Evolutionary conservation across 1,284 basidiomycete species (phyloP).

Genomic region (Ustilago crameri): DNA sequence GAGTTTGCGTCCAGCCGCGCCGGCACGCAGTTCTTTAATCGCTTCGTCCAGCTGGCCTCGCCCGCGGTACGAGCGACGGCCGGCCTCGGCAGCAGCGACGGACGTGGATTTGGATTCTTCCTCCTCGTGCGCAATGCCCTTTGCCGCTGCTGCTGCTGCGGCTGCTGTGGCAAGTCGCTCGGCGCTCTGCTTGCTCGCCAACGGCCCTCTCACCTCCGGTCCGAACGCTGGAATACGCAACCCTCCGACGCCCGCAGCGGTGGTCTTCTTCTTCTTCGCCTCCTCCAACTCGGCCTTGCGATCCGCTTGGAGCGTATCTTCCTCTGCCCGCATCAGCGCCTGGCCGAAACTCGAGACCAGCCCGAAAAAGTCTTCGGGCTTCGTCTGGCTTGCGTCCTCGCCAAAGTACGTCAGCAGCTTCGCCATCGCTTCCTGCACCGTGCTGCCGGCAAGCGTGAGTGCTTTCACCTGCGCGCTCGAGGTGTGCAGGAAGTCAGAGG

Average conservation of each 20-base stretch:
- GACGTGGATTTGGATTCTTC: conserved; percentile 3
- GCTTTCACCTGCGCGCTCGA: conserved; percentile 46
- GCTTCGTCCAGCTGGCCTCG: conserved; percentile 58
- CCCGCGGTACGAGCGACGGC: conserved; percentile 41
- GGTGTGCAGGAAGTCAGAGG: conserved; percentile 30
- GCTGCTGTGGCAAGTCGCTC: conserved; percentile 9
- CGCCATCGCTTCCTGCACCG: conserved; percentile 31
- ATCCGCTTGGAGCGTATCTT: conserved; percentile 59
- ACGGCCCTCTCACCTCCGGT: conserved; percentile 52
- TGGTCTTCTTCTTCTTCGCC: conserved; percentile 43
- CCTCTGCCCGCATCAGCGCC: conserved; percentile 61
- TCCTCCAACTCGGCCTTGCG: conserved; percentile 49
- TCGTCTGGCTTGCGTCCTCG: conserved; percentile 51
- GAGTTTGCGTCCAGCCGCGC: conserved; percentile 34
- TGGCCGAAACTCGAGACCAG: conserved; percentile 57
- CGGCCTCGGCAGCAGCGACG: conserved; percentile 5
- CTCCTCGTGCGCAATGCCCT: no score
- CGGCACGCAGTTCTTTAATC: conserved; percentile 55
- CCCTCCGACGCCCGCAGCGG: conserved; percentile 13
- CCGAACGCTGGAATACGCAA: conserved; percentile 36
- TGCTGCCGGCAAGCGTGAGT: conserved; percentile 32
- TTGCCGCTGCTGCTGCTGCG: no score
- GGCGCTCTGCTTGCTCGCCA: conserved; percentile 16
- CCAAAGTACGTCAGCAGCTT: conserved; percentile 53
- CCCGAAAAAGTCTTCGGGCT: conserved; percentile 61